These are phyloP conservation scores for Colletotrichum incanum DNA, from an alignment of 2,329 filamentous ascomycete genomes.

Conservation along the genomic window DNA sequence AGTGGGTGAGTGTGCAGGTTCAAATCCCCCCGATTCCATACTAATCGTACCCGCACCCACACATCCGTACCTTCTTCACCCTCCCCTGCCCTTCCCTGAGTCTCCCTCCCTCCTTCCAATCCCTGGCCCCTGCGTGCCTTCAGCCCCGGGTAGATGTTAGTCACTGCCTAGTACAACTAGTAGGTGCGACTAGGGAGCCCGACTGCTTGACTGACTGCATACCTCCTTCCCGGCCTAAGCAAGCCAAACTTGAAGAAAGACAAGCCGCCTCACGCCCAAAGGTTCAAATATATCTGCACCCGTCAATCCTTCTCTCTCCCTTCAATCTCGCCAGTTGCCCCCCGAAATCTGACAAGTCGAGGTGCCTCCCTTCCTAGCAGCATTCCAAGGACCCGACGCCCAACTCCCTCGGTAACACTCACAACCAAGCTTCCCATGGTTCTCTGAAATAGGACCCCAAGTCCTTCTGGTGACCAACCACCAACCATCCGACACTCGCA, in stretches of 20 bases:
- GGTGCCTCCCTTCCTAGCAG: conserved; percentile 32
- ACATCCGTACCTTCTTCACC: neutral
- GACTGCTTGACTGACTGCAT: neutral
- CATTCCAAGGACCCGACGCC: conserved; percentile 29
- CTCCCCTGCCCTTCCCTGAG: conserved; percentile 18
- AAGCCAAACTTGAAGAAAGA: conserved; percentile 11
- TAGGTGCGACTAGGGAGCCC: neutral
- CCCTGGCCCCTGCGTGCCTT: conserved; percentile 36
- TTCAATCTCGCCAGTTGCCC: conserved; percentile 13
- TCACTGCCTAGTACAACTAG: conserved; percentile 10
- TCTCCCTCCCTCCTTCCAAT: conserved; percentile 24
- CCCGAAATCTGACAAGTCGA: conserved; percentile 32
- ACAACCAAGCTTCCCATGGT: conserved; percentile 10
- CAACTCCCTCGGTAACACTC: conserved; percentile 30
- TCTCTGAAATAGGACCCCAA: conserved; percentile 38
- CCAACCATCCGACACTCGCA: neutral
- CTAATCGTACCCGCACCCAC: neutral
- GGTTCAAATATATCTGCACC: conserved; percentile 26
- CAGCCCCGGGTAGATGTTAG: conserved; percentile 35
- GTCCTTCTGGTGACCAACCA: neutral
- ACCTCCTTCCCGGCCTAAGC: neutral
- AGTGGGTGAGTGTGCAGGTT: neutral
- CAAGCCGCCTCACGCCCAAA: conserved; percentile 24
- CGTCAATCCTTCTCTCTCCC: conserved; percentile 9
- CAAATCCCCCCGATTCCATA: neutral